Conservation (phyloP, 768 basidiomycete species). For the Peribolospora kevripleyi region DNA sequence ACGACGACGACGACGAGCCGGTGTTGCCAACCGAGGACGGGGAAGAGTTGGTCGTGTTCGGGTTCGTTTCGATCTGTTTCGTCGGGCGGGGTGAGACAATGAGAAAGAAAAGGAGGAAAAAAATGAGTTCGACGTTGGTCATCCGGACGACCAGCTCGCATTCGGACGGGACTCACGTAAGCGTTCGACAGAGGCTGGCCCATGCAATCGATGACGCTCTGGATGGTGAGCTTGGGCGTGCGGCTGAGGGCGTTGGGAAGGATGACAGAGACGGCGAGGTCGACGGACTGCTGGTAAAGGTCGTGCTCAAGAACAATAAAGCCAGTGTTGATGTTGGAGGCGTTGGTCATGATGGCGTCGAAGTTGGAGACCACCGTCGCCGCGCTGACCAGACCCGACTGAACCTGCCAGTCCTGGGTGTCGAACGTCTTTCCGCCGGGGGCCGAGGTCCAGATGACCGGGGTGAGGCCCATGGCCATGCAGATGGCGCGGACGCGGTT, state of each 20-base stretch:
- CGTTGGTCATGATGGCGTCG: constrained; percentile 39
- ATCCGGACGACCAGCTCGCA: constrained; percentile 5
- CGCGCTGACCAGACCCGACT: constrained; percentile 34
- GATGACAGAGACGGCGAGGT: constrained; percentile 65
- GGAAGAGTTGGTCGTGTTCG: background rate
- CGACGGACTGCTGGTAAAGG: constrained; percentile 58
- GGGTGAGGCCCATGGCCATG: constrained; percentile 52
- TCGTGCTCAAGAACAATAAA: constrained; percentile 59
- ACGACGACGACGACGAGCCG: background rate
- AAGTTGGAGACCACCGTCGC: constrained; percentile 38
- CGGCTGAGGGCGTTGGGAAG: constrained; percentile 48
- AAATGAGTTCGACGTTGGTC: background rate
- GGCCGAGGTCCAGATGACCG: constrained; percentile 75
- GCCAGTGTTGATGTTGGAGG: constrained; percentile 34
- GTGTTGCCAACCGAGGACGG: background rate
- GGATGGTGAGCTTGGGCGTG: constrained; percentile 40
- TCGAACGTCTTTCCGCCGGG: constrained; percentile 43
- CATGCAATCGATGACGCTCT: constrained; percentile 46
- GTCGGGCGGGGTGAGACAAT: background rate
- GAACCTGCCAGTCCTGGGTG: constrained; percentile 65
- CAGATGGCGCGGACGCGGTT: constrained; percentile 61
- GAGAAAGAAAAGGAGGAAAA: background rate
- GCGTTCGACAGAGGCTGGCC: constrained; percentile 34
- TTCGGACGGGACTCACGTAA: constrained; percentile 70
- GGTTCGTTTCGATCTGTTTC: background rate